Conservation (phyloP, 202 grass and related monocot species). For the Bolboschoenoplectus hybrid region DNA sequence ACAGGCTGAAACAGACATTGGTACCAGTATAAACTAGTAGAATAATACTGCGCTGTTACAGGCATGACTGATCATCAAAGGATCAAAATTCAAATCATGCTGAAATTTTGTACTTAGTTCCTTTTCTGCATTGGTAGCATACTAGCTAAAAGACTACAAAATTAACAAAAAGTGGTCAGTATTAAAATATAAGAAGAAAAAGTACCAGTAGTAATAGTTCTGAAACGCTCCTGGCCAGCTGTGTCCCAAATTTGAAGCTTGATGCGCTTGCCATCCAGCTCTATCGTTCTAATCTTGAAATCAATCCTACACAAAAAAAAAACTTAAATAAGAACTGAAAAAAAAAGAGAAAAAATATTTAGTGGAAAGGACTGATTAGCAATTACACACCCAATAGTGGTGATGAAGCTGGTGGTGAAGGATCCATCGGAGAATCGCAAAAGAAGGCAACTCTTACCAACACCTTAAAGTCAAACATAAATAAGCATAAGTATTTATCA, state of each 20-base stretch:
- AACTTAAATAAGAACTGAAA: slow-evolving; percentile 4
- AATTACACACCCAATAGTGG: slow-evolving; percentile 65
- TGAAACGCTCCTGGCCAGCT: slow-evolving; percentile 68
- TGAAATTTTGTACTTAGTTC: background rate
- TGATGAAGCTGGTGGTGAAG: slow-evolving; percentile 88
- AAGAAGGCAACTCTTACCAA: slow-evolving; percentile 81
- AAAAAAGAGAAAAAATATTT: background rate
- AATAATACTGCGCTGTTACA: background rate
- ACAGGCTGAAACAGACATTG: background rate
- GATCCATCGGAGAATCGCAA: slow-evolving; percentile 80
- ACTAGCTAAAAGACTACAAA: slow-evolving; percentile 31
- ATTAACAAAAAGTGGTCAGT: slow-evolving; percentile 8
- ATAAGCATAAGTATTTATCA: background rate
- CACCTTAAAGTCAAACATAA: slow-evolving; percentile 53
- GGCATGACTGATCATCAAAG: background rate
- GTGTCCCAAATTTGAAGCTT: slow-evolving; percentile 83
- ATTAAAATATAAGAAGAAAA: slow-evolving; percentile 27
- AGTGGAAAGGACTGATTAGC: slow-evolving; percentile 23
- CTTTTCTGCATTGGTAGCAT: background rate
- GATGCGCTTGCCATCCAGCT: slow-evolving; percentile 67
- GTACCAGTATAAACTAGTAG: background rate
- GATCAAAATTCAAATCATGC: background rate
- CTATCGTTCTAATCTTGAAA: slow-evolving; percentile 79
- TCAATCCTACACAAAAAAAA: slow-evolving; percentile 51
- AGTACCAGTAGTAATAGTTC: slow-evolving; percentile 71